phyloP scores from a whole-genome alignment of 2,329 filamentous ascomycete genomes.

The Blastomyces gilchristii region DNA sequence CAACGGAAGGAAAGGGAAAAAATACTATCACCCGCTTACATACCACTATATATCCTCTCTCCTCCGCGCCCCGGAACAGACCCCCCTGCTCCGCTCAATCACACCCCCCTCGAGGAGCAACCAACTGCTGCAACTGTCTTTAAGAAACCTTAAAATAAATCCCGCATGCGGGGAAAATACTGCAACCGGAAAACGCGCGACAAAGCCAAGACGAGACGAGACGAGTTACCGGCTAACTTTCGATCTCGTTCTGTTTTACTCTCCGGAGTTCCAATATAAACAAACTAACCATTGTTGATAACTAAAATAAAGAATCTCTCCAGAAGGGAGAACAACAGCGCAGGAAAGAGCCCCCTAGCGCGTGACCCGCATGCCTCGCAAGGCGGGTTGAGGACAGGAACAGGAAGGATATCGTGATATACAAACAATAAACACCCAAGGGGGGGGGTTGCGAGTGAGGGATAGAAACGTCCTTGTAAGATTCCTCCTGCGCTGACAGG shows the following conservation, averaged over 20 bases:
- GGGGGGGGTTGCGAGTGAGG: neutral
- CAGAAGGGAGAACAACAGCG: too few relatives aligned
- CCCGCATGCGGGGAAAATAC: neutral
- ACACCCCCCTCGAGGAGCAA: neutral
- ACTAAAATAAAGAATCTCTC: too few relatives aligned
- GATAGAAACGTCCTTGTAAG: neutral
- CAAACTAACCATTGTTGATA: too few relatives aligned
- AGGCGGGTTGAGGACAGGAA: neutral
- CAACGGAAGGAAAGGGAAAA: neutral
- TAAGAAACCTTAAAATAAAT: neutral
- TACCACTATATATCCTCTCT: too few relatives aligned
- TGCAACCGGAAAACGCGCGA: neutral
- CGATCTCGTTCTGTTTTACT: neutral
- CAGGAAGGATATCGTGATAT: too few relatives aligned
- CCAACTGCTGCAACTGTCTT: neutral
- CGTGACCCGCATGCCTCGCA: too few relatives aligned
- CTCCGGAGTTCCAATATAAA: neutral
- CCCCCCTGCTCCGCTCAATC: neutral
- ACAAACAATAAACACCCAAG: too few relatives aligned
- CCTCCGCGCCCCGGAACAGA: too few relatives aligned
- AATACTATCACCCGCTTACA: neutral
- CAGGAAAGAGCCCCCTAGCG: too few relatives aligned
- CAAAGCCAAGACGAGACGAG: neutral
- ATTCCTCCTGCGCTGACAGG: neutral
- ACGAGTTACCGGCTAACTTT: neutral